These are phyloP conservation scores for Coemansia sp. DNA, from an alignment of 192 early-diverging fungal species.

Conservation along the genomic window DNA sequence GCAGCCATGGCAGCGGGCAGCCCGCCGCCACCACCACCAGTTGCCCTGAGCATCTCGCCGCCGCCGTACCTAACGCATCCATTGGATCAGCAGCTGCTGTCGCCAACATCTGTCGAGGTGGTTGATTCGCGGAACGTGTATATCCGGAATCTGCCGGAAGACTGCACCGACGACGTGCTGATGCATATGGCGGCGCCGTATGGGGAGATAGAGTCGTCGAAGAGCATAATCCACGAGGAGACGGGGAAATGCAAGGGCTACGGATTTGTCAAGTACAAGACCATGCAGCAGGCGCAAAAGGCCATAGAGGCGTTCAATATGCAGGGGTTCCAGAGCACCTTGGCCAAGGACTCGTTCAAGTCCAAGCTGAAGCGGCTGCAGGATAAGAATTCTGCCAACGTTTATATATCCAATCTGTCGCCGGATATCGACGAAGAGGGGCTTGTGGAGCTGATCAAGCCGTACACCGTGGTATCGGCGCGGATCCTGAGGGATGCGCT, in stretches of 20 bases:
- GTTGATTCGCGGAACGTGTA: conserved; percentile 67
- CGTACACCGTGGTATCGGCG: conserved; percentile 65
- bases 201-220: conserved; percentile 73
- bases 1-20: conserved; percentile 12
- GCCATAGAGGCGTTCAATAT: conserved; percentile 69
- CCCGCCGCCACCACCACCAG: conserved; percentile 1
- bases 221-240: conserved; percentile 79
- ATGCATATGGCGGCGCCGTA: conserved; percentile 61
- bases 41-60: conserved; percentile 5
- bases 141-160: conserved; percentile 68
- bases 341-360: conserved; percentile 77
- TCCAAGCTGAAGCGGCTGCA: conserved; percentile 67
- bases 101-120: conserved; percentile 3
- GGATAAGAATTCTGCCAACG: conserved; percentile 71
- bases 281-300: conserved; percentile 58
- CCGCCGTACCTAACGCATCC: neutral
- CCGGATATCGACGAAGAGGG: conserved; percentile 66
- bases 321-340: conserved; percentile 66
- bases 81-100: neutral
- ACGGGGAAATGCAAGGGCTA: conserved; percentile 83
- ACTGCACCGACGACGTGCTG: conserved; percentile 67
- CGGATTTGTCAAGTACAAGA: conserved; percentile 85
- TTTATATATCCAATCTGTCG: conserved; percentile 84
- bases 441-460: conserved; percentile 63
- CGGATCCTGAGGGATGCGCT: conserved; percentile 70